Evolutionary conservation across 208 protist species (phyloP).

Genomic region (Naegleria gruberi): DNA sequence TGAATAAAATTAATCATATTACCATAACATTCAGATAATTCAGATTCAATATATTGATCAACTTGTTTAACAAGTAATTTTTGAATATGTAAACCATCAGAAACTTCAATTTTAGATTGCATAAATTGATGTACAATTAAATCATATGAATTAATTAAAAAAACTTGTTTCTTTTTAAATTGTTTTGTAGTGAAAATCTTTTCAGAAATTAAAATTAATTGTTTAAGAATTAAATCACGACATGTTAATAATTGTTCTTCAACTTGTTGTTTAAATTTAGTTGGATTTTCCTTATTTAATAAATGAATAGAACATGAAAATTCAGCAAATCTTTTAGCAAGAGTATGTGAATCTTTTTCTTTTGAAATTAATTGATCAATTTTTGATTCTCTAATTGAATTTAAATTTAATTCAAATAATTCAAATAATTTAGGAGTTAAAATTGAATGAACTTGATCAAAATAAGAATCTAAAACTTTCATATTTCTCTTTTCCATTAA

Average conservation of each 20-base stretch:
- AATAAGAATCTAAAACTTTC: background rate
- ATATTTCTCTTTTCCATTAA: slow-evolving; percentile 12
- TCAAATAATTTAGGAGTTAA: background rate
- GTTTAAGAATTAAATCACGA: background rate
- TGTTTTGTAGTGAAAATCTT: background rate
- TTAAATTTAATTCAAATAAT: background rate
- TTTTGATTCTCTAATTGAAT: background rate
- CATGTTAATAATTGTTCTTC: background rate
- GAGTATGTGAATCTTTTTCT: background rate
- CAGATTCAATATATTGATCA: background rate
- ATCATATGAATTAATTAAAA: background rate
- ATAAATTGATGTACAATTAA: background rate
- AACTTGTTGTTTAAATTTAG: background rate
- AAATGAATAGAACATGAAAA: background rate
- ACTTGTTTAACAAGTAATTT: background rate
- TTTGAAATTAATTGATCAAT: background rate
- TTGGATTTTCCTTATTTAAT: background rate
- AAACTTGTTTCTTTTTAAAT: background rate
- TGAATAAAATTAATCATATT: background rate
- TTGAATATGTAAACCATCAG: background rate
- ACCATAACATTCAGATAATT: background rate
- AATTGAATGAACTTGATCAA: background rate
- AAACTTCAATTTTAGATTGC: background rate
- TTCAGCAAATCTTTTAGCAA: background rate
- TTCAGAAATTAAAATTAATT: background rate